These are phyloP conservation scores for Colletotrichum sp. DNA, from an alignment of 2,329 filamentous ascomycete genomes.

Conservation along the genomic window DNA sequence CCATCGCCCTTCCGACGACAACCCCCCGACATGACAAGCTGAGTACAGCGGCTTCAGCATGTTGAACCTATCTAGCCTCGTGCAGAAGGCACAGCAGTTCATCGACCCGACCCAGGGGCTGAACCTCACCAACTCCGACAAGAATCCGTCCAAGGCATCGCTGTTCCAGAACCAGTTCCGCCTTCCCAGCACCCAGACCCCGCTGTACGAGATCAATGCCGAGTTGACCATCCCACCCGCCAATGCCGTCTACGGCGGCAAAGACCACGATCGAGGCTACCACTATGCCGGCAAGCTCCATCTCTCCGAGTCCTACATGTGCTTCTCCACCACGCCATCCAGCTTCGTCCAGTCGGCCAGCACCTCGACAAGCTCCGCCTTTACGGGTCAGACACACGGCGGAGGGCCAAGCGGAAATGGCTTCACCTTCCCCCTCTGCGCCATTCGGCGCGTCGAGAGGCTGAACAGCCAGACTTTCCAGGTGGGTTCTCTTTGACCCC, in stretches of 20 bases:
- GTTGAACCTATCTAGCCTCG: slow-evolving; percentile 76
- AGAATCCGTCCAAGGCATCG: slow-evolving; percentile 86
- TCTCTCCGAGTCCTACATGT: slow-evolving; percentile 91
- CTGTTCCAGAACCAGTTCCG: slow-evolving; percentile 97
- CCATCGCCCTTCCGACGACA: background rate
- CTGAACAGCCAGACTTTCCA: slow-evolving; percentile 90
- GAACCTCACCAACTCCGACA: slow-evolving; percentile 74
- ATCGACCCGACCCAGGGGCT: slow-evolving; percentile 87
- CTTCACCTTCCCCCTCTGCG: slow-evolving; percentile 91
- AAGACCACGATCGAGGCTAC: slow-evolving; percentile 75
- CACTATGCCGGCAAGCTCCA: slow-evolving; percentile 94
- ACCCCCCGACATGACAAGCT: slow-evolving; percentile 40
- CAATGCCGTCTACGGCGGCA: slow-evolving; percentile 73
- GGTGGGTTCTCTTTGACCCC: slow-evolving; percentile 38
- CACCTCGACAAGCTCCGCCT: slow-evolving; percentile 79
- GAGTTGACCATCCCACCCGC: slow-evolving; percentile 87
- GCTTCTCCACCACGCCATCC: slow-evolving; percentile 92
- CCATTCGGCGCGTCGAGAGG: slow-evolving; percentile 89
- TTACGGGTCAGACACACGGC: slow-evolving; percentile 92
- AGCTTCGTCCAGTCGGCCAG: slow-evolving; percentile 85
- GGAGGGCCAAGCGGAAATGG: slow-evolving; percentile 93
- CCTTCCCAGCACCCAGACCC: slow-evolving; percentile 88
- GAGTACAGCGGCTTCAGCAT: slow-evolving; percentile 44
- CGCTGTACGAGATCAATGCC: slow-evolving; percentile 94
- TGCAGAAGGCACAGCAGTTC: slow-evolving; percentile 94